Conservation (phyloP, 2,329 filamentous ascomycete genomes). For the Chaetomium olivaceum region DNA sequence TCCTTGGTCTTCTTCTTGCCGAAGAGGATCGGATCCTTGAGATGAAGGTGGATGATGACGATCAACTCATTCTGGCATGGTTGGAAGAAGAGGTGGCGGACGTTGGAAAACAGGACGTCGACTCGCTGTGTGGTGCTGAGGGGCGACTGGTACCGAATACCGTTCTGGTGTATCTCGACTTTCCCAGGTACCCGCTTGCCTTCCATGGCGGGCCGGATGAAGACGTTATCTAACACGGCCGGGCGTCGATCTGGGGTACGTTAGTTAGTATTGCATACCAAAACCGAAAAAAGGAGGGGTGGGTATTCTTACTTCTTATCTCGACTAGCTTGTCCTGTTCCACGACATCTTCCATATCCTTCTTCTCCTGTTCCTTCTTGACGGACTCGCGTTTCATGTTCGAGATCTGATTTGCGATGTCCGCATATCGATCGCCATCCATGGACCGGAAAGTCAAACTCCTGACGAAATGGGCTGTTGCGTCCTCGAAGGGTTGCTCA, state of each 20-base stretch:
- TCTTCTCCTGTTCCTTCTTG: conserved; percentile 96
- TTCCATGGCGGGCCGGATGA: conserved; percentile 91
- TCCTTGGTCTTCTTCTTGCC: conserved; percentile 98
- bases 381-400: conserved; percentile 92
- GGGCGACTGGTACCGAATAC: conserved; percentile 89
- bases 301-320: conserved; percentile 71
- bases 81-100: conserved; percentile 98
- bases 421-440: conserved; percentile 83
- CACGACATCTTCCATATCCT: conserved; percentile 98
- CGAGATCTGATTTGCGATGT: conserved; percentile 89
- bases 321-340: conserved; percentile 97
- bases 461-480: conserved; percentile 90
- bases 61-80: conserved; percentile 95
- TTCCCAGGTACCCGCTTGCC: conserved; percentile 95
- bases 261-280: conserved; percentile 27
- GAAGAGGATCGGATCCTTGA: conserved; percentile 97
- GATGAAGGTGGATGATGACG: conserved; percentile 95
- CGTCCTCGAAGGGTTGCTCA: conserved; percentile 96
- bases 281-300: neutral
- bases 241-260: conserved; percentile 76
- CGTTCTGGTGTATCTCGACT: conserved; percentile 97
- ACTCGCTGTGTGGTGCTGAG: conserved; percentile 79
- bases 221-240: conserved; percentile 87
- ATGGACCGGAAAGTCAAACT: conserved; percentile 94
- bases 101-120: conserved; percentile 95